Evolutionary conservation across 2,329 filamentous ascomycete genomes (phyloP).

Genomic region (Colletotrichum sp.): DNA sequence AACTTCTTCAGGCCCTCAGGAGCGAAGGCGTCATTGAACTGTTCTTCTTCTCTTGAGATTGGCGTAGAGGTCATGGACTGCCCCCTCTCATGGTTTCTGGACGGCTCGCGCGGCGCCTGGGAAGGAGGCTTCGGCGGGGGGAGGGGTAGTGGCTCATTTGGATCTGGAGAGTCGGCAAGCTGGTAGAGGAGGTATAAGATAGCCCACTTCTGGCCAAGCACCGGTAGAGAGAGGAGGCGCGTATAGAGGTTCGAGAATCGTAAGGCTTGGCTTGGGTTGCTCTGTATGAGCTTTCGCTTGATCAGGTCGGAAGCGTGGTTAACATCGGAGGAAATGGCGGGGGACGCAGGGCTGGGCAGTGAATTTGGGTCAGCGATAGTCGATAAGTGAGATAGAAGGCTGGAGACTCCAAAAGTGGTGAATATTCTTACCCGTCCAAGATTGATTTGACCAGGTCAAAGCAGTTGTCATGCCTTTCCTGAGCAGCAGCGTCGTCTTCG

Average conservation of each 20-base stretch:
- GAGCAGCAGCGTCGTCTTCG: conserved; percentile 70
- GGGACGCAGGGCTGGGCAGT: conserved; percentile 49
- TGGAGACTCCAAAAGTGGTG: background rate
- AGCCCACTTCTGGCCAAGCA: conserved; percentile 94
- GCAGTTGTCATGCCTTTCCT: conserved; percentile 71
- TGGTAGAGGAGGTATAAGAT: conserved; percentile 91
- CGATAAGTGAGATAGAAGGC: background rate
- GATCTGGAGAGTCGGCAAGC: conserved; percentile 72
- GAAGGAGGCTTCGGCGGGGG: conserved; percentile 44
- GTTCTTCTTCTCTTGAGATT: conserved; percentile 50
- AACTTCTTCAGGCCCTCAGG: conserved; percentile 54
- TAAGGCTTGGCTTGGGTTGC: conserved; percentile 78
- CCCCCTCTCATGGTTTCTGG: conserved; percentile 42
- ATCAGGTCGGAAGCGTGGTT: conserved; percentile 94
- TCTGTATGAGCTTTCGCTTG: conserved; percentile 83
- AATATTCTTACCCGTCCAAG: conserved; percentile 51
- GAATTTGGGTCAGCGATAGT: background rate
- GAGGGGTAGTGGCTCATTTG: conserved; percentile 54
- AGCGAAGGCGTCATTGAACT: conserved; percentile 59
- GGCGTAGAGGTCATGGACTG: conserved; percentile 40
- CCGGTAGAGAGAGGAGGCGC: conserved; percentile 85
- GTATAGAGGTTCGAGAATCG: conserved; percentile 92
- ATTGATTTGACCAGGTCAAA: conserved; percentile 57
- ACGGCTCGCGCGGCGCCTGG: conserved; percentile 31
- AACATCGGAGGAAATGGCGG: conserved; percentile 71